Evolutionary conservation across 2,329 filamentous ascomycete species (phyloP).

Genomic region (Albifimbria verrucaria): DNA sequence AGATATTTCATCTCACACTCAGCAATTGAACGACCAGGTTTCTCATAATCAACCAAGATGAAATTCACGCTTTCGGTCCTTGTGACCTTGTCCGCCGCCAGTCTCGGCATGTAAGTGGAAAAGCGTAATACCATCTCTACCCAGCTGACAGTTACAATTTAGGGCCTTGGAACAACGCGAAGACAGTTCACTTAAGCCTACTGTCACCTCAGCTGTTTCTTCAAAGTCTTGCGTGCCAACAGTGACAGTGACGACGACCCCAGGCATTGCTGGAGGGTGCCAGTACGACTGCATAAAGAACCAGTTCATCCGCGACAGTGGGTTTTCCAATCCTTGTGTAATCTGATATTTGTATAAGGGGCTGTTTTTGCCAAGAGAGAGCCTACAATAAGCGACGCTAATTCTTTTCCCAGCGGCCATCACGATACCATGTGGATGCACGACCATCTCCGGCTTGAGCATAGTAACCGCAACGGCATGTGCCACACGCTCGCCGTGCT

Average conservation of each 20-base stretch:
- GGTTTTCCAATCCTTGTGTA: not conserved
- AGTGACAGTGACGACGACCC: not conserved
- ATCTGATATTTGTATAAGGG: not conserved
- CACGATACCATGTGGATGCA: not conserved
- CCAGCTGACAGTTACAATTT: not conserved
- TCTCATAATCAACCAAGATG: not conserved
- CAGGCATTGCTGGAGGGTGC: not conserved
- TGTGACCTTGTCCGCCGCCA: not conserved
- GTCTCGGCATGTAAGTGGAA: not conserved
- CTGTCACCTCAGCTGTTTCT: not conserved
- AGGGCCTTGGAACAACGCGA: not conserved
- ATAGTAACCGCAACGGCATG: not conserved
- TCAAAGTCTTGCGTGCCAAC: not conserved
- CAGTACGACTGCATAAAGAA: not conserved
- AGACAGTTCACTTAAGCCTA: not conserved
- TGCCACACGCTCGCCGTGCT: not conserved
- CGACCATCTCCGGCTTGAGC: not conserved
- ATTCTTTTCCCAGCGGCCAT: not conserved
- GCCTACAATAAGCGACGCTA: not conserved
- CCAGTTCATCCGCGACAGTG: not conserved
- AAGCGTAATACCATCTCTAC: not conserved
- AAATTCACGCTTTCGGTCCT: not conserved
- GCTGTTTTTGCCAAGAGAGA: not conserved
- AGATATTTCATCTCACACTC: not conserved
- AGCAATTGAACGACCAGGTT: not conserved